A percentile compares a stretch with the other conserved stretches of the same genome.
These are phyloP conservation scores for Penicillium sp. DNA, from an alignment of 2,329 filamentous ascomycete genomes.

Conservation along the genomic window DNA sequence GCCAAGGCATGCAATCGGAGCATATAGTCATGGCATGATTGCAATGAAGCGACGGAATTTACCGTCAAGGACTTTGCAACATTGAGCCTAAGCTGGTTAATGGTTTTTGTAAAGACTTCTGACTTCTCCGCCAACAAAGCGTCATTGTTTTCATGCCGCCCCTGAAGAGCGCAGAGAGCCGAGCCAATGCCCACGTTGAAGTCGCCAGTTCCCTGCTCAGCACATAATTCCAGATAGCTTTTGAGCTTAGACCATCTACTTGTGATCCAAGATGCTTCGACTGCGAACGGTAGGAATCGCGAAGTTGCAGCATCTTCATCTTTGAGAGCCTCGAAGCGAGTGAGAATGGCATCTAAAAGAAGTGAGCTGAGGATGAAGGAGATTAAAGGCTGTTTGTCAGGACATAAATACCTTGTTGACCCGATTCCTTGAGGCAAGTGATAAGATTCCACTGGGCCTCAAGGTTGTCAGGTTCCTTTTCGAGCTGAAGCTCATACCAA, in stretches of 20 bases:
- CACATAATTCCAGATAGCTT: constrained; percentile 57
- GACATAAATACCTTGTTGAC: constrained; percentile 72
- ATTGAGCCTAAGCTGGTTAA: constrained; percentile 67
- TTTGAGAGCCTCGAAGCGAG: constrained; percentile 78
- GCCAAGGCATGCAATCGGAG: constrained; percentile 83
- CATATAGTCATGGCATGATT: constrained; percentile 80
- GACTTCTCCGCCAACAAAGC: constrained; percentile 47
- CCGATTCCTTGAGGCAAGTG: constrained; percentile 89
- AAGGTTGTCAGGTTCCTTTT: constrained; percentile 72
- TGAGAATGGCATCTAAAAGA: constrained; percentile 72
- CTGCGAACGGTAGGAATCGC: constrained; percentile 75
- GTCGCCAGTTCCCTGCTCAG: constrained; percentile 52
- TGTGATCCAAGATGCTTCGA: constrained; percentile 90
- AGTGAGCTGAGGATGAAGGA: background rate
- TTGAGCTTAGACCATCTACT: constrained; percentile 75
- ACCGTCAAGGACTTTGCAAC: constrained; percentile 73
- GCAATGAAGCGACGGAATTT: constrained; percentile 75
- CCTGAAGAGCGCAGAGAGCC: constrained; percentile 62
- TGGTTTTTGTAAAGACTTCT: constrained; percentile 53
- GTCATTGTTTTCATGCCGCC: constrained; percentile 40
- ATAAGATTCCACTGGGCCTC: constrained; percentile 82
- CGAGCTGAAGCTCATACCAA: constrained; percentile 92
- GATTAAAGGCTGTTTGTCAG: background rate
- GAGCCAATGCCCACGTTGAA: constrained; percentile 82
- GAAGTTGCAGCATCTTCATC: constrained; percentile 53